Evolutionary conservation across 2,329 filamentous ascomycete genomes (phyloP), one percentile per base, ranked within the genome.

Genomic region (Stachybotrys chartarum): DNA sequence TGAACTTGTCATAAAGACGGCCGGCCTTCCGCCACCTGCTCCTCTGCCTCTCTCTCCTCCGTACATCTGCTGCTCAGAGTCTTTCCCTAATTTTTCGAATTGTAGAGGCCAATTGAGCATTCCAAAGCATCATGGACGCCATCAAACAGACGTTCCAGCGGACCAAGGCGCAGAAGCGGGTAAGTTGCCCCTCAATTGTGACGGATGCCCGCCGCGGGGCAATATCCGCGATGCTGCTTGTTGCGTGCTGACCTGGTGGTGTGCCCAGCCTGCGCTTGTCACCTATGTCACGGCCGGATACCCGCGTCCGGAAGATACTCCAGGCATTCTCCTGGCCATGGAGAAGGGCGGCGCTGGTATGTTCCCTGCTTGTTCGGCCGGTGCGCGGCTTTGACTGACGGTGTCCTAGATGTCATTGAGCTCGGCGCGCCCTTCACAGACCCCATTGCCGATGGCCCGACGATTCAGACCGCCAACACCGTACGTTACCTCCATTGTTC

Each of bases 261-360:
- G 35, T 42, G 12, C 66, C 61, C 70, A 94, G 82, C 78, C 90
- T 62, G 93, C 94, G 52, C 81, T 99, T 59, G 90, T 99, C 61
- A 92, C 92, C 31, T 99, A 99, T 79, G 91, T 97, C 68, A 99
- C 94, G 30, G 92, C 93, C 56, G 94, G 94, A 55, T 99, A 86
- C 70, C 94, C 94, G 16, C 89, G 83, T 42, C 79, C 87, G n/a
- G 83, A 88, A 64, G 86, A 90, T 66, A 95, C 91, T 1, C 85
- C 91, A 52, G 85, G 91, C 69, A 87, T 97, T 61, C 78, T 97
- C 66, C 77, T 99, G 60, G 90, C 84, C 47, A 87, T 99, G 83
- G 90, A 99, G 75, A 90, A 87, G 70, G 94, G 94, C 67, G 94
- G 94, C 63, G 87, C 93, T 66, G 90, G 90, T 94, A 77, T 64